phyloP scores from a whole-genome alignment of 306 rosid genomes.

The Glycine tomentella region DNA sequence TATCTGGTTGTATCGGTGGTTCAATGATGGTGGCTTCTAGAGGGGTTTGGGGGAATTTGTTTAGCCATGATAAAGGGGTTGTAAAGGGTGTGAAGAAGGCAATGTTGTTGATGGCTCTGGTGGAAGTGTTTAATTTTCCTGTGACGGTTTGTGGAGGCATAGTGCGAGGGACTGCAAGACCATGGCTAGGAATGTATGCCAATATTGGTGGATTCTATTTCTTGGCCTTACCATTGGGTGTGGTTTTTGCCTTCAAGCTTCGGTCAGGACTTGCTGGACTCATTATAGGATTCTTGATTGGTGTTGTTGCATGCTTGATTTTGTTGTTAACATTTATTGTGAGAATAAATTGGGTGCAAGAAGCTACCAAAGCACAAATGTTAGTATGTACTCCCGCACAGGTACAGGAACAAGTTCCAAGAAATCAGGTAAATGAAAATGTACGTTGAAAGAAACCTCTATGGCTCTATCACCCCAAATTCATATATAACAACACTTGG shows the following conservation, averaged over 20 bases:
- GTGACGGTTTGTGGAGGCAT: constrained; percentile 70
- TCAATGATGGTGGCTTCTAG: constrained; percentile 61
- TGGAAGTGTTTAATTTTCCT: constrained; percentile 72
- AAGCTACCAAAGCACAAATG: constrained; percentile 61
- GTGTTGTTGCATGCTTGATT: constrained; percentile 56
- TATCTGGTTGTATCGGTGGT: constrained; percentile 58
- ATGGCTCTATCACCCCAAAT: no score
- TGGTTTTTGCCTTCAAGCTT: constrained; percentile 65
- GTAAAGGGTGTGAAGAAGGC: constrained; percentile 68
- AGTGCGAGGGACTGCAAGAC: constrained; percentile 70
- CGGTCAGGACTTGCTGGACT: constrained; percentile 65
- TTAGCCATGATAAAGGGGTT: constrained; percentile 58
- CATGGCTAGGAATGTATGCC: constrained; percentile 70
- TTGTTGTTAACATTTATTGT: constrained; percentile 56
- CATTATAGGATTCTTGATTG: constrained; percentile 62
- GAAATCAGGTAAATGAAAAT: constrained; percentile 31
- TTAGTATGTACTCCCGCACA: constrained; percentile 30
- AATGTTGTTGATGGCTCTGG: constrained; percentile 63
- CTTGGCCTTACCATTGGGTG: constrained; percentile 65
- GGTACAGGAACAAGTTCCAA: not conserved
- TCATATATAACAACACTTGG: no score
- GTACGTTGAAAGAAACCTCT: not conserved
- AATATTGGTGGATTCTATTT: constrained; percentile 72
- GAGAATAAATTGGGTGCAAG: constrained; percentile 69
- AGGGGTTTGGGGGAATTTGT: constrained; percentile 71